A percentile compares a stretch with the other conserved stretches of the same genome.
These are phyloP conservation scores for Heritiera littoralis DNA, from an alignment of 345 rosid species.

Conservation along the genomic window DNA sequence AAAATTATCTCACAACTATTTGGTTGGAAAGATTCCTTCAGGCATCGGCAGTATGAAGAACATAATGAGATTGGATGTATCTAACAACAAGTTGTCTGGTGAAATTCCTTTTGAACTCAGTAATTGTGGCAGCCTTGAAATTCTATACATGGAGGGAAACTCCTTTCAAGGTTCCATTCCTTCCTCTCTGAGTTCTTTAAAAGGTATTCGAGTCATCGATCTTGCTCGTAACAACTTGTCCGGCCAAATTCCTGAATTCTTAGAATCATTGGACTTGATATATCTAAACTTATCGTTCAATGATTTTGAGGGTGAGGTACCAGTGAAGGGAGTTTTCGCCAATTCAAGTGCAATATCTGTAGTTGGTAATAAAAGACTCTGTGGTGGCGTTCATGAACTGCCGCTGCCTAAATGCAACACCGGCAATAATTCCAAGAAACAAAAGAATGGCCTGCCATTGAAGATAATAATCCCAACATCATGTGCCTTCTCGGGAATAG, in stretches of 20 bases:
- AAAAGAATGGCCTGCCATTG: not conserved
- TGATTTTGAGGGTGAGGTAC: conserved; percentile 30
- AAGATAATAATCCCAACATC: not conserved
- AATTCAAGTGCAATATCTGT: conserved; percentile 22
- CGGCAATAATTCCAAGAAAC: not conserved
- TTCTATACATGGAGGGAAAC: conserved; percentile 11
- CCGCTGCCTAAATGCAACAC: conserved; percentile 15
- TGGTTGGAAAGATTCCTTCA: conserved; percentile 12
- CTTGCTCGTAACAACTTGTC: conserved; percentile 32
- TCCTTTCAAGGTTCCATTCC: conserved; percentile 28
- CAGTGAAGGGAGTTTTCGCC: conserved; percentile 25
- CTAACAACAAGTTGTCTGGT: conserved; percentile 25
- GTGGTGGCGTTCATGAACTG: conserved; percentile 29
- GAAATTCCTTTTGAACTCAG: conserved; percentile 26
- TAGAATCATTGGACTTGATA: conserved; percentile 1
- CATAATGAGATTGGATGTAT: conserved; percentile 18
- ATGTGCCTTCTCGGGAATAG: not conserved
- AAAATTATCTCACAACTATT: conserved; percentile 20
- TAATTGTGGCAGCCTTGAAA: not conserved
- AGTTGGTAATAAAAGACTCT: conserved; percentile 27
- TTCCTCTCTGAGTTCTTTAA: conserved; percentile 13
- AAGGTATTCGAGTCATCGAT: conserved; percentile 14
- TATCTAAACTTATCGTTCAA: conserved; percentile 32
- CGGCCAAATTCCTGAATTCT: conserved; percentile 16
- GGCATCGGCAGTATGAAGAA: conserved; percentile 15